Evolutionary conservation across 176 grass and related monocot genomes (phyloP), one percentile per base, ranked within the genome.

Genomic region (Themeda triandra): DNA sequence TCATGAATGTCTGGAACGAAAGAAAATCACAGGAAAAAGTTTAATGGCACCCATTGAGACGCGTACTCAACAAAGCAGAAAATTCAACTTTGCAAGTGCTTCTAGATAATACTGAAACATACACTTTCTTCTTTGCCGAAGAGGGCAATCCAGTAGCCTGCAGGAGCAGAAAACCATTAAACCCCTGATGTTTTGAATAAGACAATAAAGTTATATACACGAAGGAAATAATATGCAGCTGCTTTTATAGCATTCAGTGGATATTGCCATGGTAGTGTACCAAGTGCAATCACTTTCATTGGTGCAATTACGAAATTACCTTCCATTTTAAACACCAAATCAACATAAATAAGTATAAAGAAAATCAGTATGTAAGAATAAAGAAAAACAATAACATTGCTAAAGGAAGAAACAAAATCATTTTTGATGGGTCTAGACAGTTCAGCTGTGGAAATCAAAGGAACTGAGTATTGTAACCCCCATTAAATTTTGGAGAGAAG

Each of bases 61-160:
- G 28, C 78, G 41, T 79, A 80, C 69, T 83, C 39, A 23, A 62
- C 11, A 63, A 85, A 75, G 18, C 8, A 13, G 10, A 1, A 66
- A 85, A 25, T 79, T 40, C 21, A 41, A 31, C 27, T 63, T 81
- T 85, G 71, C 51, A 76, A 81, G 44, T 40, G 73, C 45, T 88
- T 74, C 35, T 36, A 71, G 35, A 71, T 86, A 78, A 19, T 90
- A 81, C 63, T 77, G 60, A 78, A 78, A 76, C 91, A 69, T 85
- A 99, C 96, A 94, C 56, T 92, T 94, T 86, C 93, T 95, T 81
- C 96, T 93, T 80, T 94, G 72, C 72, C 85, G 88, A 44, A 96
- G 91, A 27, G 96, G 78, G 60, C 42, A 89, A 53, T 91, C 89
- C 85, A 99, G 77, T 51, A 96, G 75, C 78, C 96, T 99, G 86